Evolutionary conservation across 306 rosid genomes (phyloP).

Genomic region (Psophocarpus tetragonolobus): DNA sequence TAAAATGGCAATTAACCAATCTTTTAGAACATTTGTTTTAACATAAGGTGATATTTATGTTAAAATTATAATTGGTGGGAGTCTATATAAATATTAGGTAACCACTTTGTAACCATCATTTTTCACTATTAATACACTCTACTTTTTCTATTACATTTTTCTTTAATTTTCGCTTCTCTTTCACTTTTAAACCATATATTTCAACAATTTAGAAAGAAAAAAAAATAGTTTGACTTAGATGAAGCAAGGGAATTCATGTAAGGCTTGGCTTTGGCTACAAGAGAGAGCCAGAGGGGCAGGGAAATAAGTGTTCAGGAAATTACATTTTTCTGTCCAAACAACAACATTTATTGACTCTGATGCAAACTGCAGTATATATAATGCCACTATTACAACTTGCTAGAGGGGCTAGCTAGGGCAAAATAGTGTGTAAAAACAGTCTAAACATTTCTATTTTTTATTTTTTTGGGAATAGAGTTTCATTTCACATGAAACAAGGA

Average conservation of each 20-base stretch:
- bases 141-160: too few relatives aligned
- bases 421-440: not conserved
- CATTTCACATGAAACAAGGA: conserved; percentile 25
- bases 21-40: not conserved
- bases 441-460: not conserved
- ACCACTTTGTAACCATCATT: too few relatives aligned
- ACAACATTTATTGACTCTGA: conserved; percentile 23
- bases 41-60: not conserved
- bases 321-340: conserved; percentile 22
- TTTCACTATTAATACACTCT: too few relatives aligned
- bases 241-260: not conserved
- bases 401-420: not conserved
- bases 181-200: too few relatives aligned
- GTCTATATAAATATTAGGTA: too few relatives aligned
- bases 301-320: not conserved
- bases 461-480: conserved; percentile 14
- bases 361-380: conserved; percentile 11
- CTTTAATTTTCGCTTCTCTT: too few relatives aligned
- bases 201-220: too few relatives aligned
- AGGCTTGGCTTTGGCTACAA: not conserved
- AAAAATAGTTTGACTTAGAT: not conserved
- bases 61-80: too few relatives aligned
- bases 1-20: not conserved
- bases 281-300: conserved; percentile 12
- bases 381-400: conserved; percentile 13